Base-by-base conservation (phyloP, 805 yeast species). In the Cyberlindnera meyerae region DNA sequence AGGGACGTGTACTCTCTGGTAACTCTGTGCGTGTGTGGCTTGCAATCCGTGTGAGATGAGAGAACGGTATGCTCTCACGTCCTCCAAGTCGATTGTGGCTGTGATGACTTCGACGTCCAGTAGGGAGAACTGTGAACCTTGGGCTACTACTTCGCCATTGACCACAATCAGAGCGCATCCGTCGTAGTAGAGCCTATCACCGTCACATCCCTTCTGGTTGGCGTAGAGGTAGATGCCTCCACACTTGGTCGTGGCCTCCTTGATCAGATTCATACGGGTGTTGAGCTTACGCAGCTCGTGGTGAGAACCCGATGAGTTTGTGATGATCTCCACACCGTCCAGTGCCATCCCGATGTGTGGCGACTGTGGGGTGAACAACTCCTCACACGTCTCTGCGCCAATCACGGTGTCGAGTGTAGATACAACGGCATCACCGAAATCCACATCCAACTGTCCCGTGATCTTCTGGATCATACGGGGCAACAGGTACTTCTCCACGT, bases 331-430 rank as follows among this genome's bases (percentile, higher is more conserved):
- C n/a, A 90, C 95, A 29, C 99, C 99, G 59, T 88, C 97, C 24
- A 93, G 65, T 0, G 96, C 75, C 86, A 90, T 79, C 14, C 77
- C 77, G 38, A 93, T 84, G 60, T 90, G 96, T 4, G 99, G 98
- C 4, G 96, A 79, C 47, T 86, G 82, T 1, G 99, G 98, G 0
- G 99, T 93, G 61, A 93, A 93, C 39, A 93, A 68, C 61, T 93
- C 99, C 59, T 93, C 99, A 60, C 99, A 93, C 0, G 99, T 94
- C 61, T 93, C 99, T 30, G 90, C 86, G n/a, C 99, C 99, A 38
- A 93, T 70, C 29, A 82, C 79, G 0, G 97, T 87, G 52, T 89
- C 97, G 40, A 77, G 57, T 1, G 96, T 83, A 35, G 82, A 76
- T 29, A 93, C 66, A 4, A 86, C 83, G 38, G 94, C 94, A 66